Conservation (phyloP, 2,329 filamentous ascomycete species). For the Penicillium hordei region DNA sequence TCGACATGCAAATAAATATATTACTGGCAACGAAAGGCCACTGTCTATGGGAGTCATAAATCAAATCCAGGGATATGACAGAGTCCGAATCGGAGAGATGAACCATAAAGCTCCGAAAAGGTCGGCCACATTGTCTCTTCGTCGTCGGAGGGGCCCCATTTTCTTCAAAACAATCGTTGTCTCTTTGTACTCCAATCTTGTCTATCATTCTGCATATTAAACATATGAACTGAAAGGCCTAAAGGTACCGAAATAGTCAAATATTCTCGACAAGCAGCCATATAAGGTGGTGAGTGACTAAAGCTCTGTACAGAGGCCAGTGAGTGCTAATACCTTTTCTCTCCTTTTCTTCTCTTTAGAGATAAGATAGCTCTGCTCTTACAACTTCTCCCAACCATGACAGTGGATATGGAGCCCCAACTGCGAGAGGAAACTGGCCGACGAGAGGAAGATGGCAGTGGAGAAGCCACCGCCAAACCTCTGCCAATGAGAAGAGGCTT, state of each 20-base stretch:
- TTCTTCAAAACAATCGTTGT: too few species aligned
- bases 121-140: background rate
- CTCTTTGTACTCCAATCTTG: too few species aligned
- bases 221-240: too few species aligned
- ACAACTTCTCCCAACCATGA: background rate
- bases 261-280: too few species aligned
- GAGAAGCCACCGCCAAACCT: background rate
- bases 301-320: background rate
- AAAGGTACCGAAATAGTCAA: too few species aligned
- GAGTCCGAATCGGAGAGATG: background rate
- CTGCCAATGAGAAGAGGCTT: slow-evolving; percentile 1
- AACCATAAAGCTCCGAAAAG: background rate
- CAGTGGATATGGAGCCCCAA: background rate
- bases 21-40: too few species aligned
- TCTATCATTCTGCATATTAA: too few species aligned
- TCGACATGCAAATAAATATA: too few species aligned
- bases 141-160: background rate
- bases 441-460: background rate
- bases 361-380: background rate
- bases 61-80: too few species aligned
- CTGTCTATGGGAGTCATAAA: too few species aligned
- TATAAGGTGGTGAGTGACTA: background rate
- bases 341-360: background rate
- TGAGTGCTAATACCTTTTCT: background rate
- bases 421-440: background rate